Conservation (phyloP, 352 stramenopile genomes). For the Phytophthora sojae region DNA sequence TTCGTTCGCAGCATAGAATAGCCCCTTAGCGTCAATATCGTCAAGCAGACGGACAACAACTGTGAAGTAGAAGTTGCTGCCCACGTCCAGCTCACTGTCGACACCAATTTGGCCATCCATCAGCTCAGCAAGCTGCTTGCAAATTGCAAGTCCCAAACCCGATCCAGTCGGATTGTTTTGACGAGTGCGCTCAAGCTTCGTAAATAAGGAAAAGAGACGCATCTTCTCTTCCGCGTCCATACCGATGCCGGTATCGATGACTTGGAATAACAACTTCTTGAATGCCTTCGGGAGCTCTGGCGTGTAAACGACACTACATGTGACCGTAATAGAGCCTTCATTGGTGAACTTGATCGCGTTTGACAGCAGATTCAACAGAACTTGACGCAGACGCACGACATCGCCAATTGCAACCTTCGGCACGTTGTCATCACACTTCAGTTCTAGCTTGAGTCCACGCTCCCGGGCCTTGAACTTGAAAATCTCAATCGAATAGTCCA, state of each 20-base stretch:
- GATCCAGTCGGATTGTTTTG: conserved; percentile 91
- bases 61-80: conserved; percentile 89
- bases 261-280: conserved; percentile 85
- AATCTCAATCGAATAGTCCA: conserved; percentile 91
- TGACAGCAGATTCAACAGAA: conserved; percentile 85
- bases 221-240: conserved; percentile 88
- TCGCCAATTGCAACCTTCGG: conserved; percentile 80
- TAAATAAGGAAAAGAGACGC: conserved; percentile 85
- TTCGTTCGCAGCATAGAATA: conserved; percentile 61
- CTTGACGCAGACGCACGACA: conserved; percentile 79
- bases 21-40: conserved; percentile 50
- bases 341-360: conserved; percentile 91
- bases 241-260: conserved; percentile 85
- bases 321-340: conserved; percentile 82
- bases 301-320: conserved; percentile 72
- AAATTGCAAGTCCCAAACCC: conserved; percentile 87
- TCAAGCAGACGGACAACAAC: conserved; percentile 74
- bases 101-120: conserved; percentile 91
- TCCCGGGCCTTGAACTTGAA: conserved; percentile 91
- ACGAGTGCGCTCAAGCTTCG: conserved; percentile 77
- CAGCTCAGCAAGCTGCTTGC: conserved; percentile 88
- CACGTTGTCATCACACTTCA: conserved; percentile 70
- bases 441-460: conserved; percentile 86
- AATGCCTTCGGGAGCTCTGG: conserved; percentile 68
- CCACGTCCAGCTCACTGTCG: conserved; percentile 79